Evolutionary conservation across 139 green algal species (phyloP).

Genomic region (Picochlorum sp.): DNA sequence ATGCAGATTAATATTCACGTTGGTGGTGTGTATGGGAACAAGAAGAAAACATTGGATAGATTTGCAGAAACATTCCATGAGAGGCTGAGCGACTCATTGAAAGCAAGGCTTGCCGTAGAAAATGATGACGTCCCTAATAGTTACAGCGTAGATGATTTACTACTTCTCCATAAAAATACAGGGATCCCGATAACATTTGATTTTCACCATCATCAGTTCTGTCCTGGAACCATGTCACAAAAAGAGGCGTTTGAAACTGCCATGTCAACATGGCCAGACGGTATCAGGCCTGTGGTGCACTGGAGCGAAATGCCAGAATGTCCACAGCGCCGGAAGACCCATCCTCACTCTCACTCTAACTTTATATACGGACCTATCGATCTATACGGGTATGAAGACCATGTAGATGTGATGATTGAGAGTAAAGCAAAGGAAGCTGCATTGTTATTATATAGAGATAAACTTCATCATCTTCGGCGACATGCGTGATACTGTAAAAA

Average conservation of each 20-base stretch:
- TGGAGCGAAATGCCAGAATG: conserved; percentile 22
- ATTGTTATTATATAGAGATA: conserved; percentile 32
- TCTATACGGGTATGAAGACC: conserved; percentile 34
- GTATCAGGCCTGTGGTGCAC: conserved; percentile 27
- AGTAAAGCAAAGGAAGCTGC: conserved; percentile 51
- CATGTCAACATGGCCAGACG: conserved; percentile 40
- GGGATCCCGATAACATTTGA: conserved; percentile 57
- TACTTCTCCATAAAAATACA: conserved; percentile 17
- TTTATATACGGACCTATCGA: conserved; percentile 43
- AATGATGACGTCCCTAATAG: conserved; percentile 48
- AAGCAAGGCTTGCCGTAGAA: conserved; percentile 48
- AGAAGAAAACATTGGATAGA: conserved; percentile 35
- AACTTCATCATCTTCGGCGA: background rate
- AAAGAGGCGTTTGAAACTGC: conserved; percentile 38
- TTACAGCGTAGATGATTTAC: conserved; percentile 41
- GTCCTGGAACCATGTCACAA: conserved; percentile 22
- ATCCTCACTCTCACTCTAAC: conserved; percentile 12
- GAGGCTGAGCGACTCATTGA: conserved; percentile 31
- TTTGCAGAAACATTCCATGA: conserved; percentile 40
- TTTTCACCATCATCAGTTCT: conserved; percentile 59
- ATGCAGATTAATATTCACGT: conserved; percentile 62
- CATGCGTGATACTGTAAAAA: background rate
- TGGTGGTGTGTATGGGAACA: conserved; percentile 40
- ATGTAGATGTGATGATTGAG: conserved; percentile 57
- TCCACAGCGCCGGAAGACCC: background rate